Percentiles rank a stretch among this genome's conserved stretches.
Evolutionary conservation across 106 monocot genomes (phyloP).

Genomic region (Phalaenopsis equestris): DNA sequence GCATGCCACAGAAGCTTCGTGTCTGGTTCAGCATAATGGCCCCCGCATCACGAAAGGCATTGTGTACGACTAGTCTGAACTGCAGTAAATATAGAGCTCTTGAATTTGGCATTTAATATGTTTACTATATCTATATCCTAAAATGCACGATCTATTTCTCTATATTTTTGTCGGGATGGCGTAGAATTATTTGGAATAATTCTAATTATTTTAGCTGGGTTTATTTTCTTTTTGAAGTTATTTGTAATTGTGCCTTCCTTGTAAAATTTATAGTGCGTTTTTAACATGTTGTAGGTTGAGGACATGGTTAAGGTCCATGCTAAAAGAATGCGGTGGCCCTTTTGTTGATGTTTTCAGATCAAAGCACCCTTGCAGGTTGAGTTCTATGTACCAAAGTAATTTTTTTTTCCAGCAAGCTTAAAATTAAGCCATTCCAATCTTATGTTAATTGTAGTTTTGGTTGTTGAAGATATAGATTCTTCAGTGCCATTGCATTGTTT

Average conservation of each 20-base stretch:
- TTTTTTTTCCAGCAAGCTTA: neutral
- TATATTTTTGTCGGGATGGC: too few species aligned
- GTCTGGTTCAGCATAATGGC: too few species aligned
- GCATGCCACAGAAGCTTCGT: too few species aligned
- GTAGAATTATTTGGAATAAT: neutral
- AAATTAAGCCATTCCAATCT: neutral
- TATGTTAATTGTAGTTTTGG: neutral
- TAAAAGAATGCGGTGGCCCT: conserved; percentile 47
- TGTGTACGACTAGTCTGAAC: too few species aligned
- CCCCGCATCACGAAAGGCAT: too few species aligned
- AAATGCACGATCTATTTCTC: too few species aligned
- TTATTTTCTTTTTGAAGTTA: neutral
- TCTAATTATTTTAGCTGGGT: neutral
- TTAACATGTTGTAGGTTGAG: conserved; percentile 44
- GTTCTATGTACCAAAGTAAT: neutral
- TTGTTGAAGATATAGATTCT: neutral
- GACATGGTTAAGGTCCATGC: conserved; percentile 64
- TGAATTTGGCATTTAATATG: too few species aligned
- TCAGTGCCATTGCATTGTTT: neutral
- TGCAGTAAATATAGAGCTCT: too few species aligned
- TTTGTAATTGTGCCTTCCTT: neutral
- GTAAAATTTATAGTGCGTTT: neutral
- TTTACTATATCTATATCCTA: too few species aligned
- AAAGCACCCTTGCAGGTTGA: conserved; percentile 63
- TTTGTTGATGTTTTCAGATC: conserved; percentile 76